Evolutionary conservation across 2,329 filamentous ascomycete genomes (phyloP).

Genomic region (Ophiostoma novo-ulmi): DNA sequence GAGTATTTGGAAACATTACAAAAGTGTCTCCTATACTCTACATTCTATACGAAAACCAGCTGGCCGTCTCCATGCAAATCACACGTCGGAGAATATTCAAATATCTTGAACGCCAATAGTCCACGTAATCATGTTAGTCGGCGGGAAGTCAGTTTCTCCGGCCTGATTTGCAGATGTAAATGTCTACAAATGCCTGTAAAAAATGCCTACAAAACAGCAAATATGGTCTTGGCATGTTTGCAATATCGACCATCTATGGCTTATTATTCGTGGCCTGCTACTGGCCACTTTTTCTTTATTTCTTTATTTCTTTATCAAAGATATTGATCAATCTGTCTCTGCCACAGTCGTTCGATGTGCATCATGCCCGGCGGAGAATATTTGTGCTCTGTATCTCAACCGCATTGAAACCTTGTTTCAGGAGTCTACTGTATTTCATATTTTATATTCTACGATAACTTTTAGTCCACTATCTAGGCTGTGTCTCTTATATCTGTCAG

Average conservation of each 20-base stretch:
- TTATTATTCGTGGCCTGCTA: background rate
- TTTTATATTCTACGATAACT: no score
- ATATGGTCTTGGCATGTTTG: background rate
- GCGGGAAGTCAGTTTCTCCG: background rate
- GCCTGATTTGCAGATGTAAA: background rate
- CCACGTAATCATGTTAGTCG: background rate
- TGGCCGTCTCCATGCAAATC: background rate
- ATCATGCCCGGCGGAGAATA: background rate
- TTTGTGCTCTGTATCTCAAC: background rate
- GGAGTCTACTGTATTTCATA: no score
- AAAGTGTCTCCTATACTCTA: background rate
- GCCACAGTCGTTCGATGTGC: background rate
- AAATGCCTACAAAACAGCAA: no score
- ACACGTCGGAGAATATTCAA: conserved; percentile 1
- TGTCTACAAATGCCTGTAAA: background rate
- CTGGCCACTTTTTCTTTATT: background rate
- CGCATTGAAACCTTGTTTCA: background rate
- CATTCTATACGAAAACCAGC: background rate
- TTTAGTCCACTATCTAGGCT: no score
- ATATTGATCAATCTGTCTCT: no score
- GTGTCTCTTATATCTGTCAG: no score
- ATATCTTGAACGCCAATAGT: no score
- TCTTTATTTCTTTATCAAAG: no score
- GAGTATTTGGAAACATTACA: no score
- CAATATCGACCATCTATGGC: background rate